phyloP scores from a whole-genome alignment of 805 yeast species.

The Ogataea kodamae region DNA sequence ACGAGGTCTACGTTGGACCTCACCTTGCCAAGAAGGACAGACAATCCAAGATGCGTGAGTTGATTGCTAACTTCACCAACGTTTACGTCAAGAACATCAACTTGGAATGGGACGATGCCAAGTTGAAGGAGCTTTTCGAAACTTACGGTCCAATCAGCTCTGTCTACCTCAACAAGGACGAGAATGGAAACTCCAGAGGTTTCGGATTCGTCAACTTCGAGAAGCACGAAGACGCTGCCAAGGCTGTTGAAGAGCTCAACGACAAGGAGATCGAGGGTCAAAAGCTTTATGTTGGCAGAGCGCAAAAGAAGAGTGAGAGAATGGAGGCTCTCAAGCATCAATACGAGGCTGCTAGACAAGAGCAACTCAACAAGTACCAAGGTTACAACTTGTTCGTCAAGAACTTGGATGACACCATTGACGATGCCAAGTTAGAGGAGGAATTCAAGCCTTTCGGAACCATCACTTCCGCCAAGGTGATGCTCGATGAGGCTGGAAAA shows the following conservation, averaged over 20 bases:
- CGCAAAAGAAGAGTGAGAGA: slow-evolving; percentile 98
- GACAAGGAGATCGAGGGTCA: slow-evolving; percentile 83
- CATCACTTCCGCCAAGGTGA: slow-evolving; percentile 93
- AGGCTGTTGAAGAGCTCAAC: slow-evolving; percentile 90
- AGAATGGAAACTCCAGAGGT: slow-evolving; percentile 87
- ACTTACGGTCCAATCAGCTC: slow-evolving; percentile 82
- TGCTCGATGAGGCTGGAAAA: slow-evolving; percentile 92
- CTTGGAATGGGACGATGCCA: slow-evolving; percentile 63
- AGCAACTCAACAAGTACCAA: slow-evolving; percentile 89
- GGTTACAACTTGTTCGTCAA: slow-evolving; percentile 96
- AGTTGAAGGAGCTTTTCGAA: slow-evolving; percentile 67
- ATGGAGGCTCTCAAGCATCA: slow-evolving; percentile 91
- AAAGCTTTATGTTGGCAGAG: slow-evolving; percentile 92
- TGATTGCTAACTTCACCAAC: slow-evolving; percentile 92
- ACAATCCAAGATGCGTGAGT: slow-evolving; percentile 85
- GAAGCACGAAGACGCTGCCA: slow-evolving; percentile 79
- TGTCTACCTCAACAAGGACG: slow-evolving; percentile 72
- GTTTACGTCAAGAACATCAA: slow-evolving; percentile 90
- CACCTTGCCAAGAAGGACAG: slow-evolving; percentile 93
- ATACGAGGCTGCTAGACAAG: slow-evolving; percentile 87
- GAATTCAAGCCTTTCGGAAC: slow-evolving; percentile 92
- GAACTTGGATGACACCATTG: slow-evolving; percentile 91
- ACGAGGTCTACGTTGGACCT: slow-evolving; percentile 92
- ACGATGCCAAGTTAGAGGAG: slow-evolving; percentile 86
- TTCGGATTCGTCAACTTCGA: slow-evolving; percentile 94